These are phyloP conservation scores for Microsporum ferrugineum DNA, from an alignment of 2,329 filamentous ascomycete species.

Conservation along the genomic window DNA sequence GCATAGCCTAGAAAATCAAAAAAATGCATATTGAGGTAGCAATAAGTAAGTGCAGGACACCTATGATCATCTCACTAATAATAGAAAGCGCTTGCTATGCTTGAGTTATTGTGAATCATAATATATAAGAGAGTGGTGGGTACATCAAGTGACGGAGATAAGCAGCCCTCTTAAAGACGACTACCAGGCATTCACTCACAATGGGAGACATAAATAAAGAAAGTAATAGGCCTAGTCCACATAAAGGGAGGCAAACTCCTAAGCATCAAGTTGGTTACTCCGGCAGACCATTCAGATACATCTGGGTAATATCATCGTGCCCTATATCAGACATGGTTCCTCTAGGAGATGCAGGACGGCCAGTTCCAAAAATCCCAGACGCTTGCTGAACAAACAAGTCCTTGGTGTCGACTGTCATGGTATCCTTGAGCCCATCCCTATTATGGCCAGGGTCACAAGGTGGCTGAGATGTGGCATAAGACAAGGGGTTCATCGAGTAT, in stretches of 20 bases:
- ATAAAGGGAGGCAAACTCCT: not conserved
- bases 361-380: conserved; percentile 13
- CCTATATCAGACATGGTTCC: conserved; percentile 27
- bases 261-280: not conserved
- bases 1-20: not conserved
- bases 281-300: conserved; percentile 22
- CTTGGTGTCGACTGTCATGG: not conserved
- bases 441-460: conserved; percentile 11
- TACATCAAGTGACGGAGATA: not conserved
- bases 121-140: not conserved
- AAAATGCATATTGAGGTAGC: not conserved
- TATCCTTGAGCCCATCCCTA: conserved; percentile 5
- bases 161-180: not conserved
- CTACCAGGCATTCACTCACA: not conserved
- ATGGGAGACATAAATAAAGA: not conserved
- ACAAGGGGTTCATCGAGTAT: conserved; percentile 27
- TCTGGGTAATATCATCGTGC: conserved; percentile 23
- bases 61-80: not conserved
- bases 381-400: conserved; percentile 9
- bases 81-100: not conserved
- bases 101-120: not conserved
- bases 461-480: conserved; percentile 15
- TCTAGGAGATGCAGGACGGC: conserved; percentile 22
- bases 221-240: not conserved
- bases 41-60: not conserved